These are phyloP conservation scores for Metschnikowia santaceciliae DNA, from an alignment of 805 yeast species.

Conservation along the genomic window DNA sequence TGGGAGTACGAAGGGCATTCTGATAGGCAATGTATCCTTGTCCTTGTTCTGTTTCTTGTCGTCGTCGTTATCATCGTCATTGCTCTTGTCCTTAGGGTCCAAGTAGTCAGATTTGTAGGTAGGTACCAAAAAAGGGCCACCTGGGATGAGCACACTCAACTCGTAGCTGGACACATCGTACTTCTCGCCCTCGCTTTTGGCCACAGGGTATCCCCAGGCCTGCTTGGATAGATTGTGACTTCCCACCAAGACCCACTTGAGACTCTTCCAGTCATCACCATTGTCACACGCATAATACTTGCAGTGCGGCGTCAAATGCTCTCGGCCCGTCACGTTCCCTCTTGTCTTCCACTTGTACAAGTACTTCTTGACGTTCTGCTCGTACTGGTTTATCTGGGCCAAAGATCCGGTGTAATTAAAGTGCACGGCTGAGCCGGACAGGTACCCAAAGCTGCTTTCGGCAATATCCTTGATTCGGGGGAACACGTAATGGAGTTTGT, in stretches of 20 bases:
- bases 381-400: constrained; percentile 33
- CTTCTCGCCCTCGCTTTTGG: constrained; percentile 13
- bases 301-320: constrained; percentile 55
- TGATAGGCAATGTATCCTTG: constrained; percentile 28
- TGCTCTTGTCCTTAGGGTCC: background rate
- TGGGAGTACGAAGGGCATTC: constrained; percentile 56
- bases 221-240: constrained; percentile 71
- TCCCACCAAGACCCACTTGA: constrained; percentile 70
- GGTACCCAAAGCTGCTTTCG: constrained; percentile 40
- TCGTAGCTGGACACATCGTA: constrained; percentile 37
- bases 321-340: constrained; percentile 25
- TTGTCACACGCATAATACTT: constrained; percentile 60
- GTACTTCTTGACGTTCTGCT: constrained; percentile 37
- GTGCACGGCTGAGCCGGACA: constrained; percentile 49
- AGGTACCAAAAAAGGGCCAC: constrained; percentile 39
- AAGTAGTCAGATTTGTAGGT: constrained; percentile 35
- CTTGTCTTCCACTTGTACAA: constrained; percentile 44
- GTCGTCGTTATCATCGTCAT: background rate
- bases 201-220: constrained; percentile 66
- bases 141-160: constrained; percentile 30
- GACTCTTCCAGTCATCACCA: constrained; percentile 43
- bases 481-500: constrained; percentile 37
- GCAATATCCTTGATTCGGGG: constrained; percentile 43
- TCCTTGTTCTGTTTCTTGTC: background rate
- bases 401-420: constrained; percentile 31